phyloP scores from a whole-genome alignment of 1,284 basidiomycete genomes.

The Tremellales sp. region DNA sequence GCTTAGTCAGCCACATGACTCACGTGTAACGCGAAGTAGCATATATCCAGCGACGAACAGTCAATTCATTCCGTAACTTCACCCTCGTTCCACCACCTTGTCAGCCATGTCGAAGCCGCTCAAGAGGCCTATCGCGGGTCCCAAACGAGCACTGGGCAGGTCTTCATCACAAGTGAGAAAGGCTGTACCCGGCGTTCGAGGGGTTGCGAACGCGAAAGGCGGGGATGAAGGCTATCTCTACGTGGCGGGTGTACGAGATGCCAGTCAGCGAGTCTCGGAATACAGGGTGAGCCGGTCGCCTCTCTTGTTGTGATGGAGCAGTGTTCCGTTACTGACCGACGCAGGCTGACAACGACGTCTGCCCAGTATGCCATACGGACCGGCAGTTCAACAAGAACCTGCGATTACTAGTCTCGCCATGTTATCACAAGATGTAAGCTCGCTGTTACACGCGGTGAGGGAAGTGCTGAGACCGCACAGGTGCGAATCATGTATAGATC shows the following conservation, averaged over 20 bases:
- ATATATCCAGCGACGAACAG: too few relatives aligned
- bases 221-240: conserved; percentile 41
- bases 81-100: neutral
- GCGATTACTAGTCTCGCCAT: conserved; percentile 87
- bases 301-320: neutral
- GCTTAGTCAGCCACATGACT: neutral
- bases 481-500: conserved; percentile 97
- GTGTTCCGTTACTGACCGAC: conserved; percentile 1
- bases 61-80: too few relatives aligned
- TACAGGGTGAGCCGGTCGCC: conserved; percentile 25
- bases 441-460: neutral
- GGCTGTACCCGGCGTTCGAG: conserved; percentile 11
- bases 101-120: neutral
- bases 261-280: conserved; percentile 41
- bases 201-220: conserved; percentile 15
- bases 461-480: conserved; percentile 49
- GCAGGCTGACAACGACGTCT: conserved; percentile 88
- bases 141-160: neutral
- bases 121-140: neutral
- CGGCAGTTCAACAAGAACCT: conserved; percentile 92
- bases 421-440: conserved; percentile 94
- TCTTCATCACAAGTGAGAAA: neutral
- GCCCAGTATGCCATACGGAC: conserved; percentile 96
- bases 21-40: too few relatives aligned
- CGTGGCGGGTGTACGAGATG: conserved; percentile 41